phyloP scores from a whole-genome alignment of 2,329 filamentous ascomycete species.

The Pseudogymnoascus sp. region DNA sequence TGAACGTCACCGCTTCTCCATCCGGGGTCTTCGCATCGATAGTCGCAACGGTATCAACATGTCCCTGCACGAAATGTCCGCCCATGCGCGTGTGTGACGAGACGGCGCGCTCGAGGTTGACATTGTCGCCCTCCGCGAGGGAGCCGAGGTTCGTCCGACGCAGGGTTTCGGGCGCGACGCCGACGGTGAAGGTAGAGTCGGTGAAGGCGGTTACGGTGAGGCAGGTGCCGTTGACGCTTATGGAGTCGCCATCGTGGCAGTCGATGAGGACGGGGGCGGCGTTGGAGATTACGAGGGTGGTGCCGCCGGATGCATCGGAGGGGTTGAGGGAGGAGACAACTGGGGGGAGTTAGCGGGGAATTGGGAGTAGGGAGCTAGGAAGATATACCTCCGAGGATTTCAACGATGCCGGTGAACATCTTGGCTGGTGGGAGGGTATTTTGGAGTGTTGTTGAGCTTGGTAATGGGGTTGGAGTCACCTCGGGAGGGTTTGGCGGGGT shows the following conservation, averaged over 20 bases:
- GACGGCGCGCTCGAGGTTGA: constrained; percentile 93
- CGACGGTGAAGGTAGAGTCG: constrained; percentile 67
- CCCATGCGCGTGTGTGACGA: constrained; percentile 91
- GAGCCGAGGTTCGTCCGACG: constrained; percentile 89
- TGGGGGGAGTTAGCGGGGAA: constrained; percentile 34
- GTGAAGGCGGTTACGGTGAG: constrained; percentile 77
- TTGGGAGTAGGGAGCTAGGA: constrained; percentile 23
- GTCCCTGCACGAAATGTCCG: constrained; percentile 95
- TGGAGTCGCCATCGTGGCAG: constrained; percentile 73
- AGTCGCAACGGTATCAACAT: constrained; percentile 82
- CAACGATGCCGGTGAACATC: constrained; percentile 96
- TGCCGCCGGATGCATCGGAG: constrained; percentile 77
- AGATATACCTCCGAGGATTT: constrained; percentile 78
- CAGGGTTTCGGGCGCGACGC: constrained; percentile 89
- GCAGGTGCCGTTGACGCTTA: constrained; percentile 91
- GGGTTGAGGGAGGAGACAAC: constrained; percentile 74
- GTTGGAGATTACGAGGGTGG: constrained; percentile 77
- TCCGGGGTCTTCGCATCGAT: constrained; percentile 67
- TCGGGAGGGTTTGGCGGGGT: constrained; percentile 7
- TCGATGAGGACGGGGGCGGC: constrained; percentile 66
- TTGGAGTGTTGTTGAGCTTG: constrained; percentile 4
- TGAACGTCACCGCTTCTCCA: constrained; percentile 82
- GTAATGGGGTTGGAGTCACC: constrained; percentile 5
- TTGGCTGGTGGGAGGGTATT: background rate
- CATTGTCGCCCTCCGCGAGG: constrained; percentile 54